Evolutionary conservation across 2,329 filamentous ascomycete genomes (phyloP), one percentile per base, ranked within the genome.

Genomic region (Aureobasidium sp.): DNA sequence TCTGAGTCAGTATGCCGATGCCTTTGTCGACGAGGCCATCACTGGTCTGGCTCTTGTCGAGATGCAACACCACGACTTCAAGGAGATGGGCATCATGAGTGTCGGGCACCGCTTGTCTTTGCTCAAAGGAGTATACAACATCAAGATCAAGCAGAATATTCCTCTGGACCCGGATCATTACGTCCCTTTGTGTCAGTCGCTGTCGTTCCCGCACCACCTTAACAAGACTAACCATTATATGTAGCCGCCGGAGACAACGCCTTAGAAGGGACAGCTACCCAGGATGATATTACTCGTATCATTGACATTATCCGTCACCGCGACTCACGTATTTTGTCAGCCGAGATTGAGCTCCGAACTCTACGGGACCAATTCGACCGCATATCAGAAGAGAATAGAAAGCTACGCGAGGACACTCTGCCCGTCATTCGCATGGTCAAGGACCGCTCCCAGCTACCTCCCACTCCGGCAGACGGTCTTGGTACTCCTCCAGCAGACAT

Each of bases 41-140:
- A 88, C 92, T 41, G 94, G 94, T 66, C 91, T 97, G 73, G 93
- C 90, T 58, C 79, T 99, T 65, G 85, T 96, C 62, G 90, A 90
- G 44, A 78, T 99, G 65, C 88, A 89, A 65, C 94, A 97, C 72
- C 90, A 96, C 62, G 93, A 97, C 72, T 79, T 99, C 68, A 96
- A 95, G 76, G 91, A 95, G 72, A 93, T 97, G 86, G 92, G 92
- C 51, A 89, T 99, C 66, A 80, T 81, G 65, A 97, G 93, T 76
- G 91, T 97, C 50, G 94, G 94, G 42, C 94, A 99, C 77, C 87
- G 94, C 63, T 81, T 99, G 69, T 96, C 91, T 27, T 95, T 99
- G 62, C 82, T 99, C 62, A 97, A 97, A 78, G 92, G 87, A 69
- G 91, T 97, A 60, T 97, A 97, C 77, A 92, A 97, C 71, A 87